These are phyloP conservation scores for Cytospora piceae DNA, from an alignment of 2,329 filamentous ascomycete genomes.

Conservation along the genomic window DNA sequence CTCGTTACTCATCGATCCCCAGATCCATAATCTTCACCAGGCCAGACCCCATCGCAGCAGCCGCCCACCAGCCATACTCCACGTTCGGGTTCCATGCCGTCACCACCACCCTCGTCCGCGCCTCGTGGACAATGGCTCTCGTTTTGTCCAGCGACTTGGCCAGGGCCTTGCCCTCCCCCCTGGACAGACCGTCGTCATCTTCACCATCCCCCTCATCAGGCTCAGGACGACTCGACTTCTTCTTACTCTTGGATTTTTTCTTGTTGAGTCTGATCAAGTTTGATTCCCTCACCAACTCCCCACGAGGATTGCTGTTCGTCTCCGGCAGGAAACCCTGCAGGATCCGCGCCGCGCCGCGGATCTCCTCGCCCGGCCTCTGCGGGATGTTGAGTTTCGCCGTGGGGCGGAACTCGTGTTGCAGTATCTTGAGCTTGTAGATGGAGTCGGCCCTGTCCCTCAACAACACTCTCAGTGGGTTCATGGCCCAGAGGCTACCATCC, in stretches of 20 bases:
- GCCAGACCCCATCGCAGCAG: constrained; percentile 68
- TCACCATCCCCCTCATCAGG: constrained; percentile 33
- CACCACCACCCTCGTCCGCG: constrained; percentile 63
- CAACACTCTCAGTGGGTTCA: constrained; percentile 50
- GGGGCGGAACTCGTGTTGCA: constrained; percentile 58
- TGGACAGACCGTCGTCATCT: constrained; percentile 35
- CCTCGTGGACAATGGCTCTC: constrained; percentile 59
- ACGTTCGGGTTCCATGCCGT: constrained; percentile 71
- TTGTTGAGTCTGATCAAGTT: constrained; percentile 44
- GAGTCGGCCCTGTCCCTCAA: constrained; percentile 46
- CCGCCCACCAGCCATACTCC: constrained; percentile 68
- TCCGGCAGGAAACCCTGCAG: constrained; percentile 56
- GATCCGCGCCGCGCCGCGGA: constrained; percentile 55
- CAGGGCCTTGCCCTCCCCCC: constrained; percentile 33
- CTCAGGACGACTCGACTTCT: constrained; percentile 36
- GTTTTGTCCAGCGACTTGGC: constrained; percentile 28
- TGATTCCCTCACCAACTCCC: constrained; percentile 41
- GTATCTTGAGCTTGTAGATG: constrained; percentile 48
- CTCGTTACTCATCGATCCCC: constrained; percentile 48
- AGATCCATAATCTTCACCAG: constrained; percentile 69
- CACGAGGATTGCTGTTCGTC: constrained; percentile 51
- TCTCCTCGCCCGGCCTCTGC: constrained; percentile 29
- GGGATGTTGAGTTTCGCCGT: constrained; percentile 30
- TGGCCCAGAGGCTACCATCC: constrained; percentile 57
- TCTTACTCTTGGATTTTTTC: constrained; percentile 38